Evolutionary conservation across 768 basidiomycete species (phyloP).

Genomic region (Russula dissimulans): DNA sequence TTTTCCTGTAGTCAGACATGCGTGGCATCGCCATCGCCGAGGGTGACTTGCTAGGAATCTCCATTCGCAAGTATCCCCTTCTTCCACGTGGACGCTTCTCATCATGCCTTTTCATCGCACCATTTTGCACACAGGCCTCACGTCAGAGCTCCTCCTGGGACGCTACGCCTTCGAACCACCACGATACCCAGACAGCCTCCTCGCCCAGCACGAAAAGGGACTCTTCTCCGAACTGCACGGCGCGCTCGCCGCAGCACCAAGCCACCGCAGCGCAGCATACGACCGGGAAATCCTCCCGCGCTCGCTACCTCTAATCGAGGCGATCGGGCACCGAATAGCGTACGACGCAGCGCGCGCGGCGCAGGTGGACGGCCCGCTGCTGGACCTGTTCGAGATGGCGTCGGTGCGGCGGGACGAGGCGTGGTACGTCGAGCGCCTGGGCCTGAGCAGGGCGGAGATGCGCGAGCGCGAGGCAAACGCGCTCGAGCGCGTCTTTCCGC

Average conservation of each 20-base stretch:
- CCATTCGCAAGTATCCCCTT: slow-evolving; percentile 34
- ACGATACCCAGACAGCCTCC: slow-evolving; percentile 36
- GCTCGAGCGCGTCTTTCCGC: slow-evolving; percentile 21
- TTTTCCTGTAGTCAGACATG: slow-evolving; percentile 17
- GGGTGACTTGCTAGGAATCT: slow-evolving; percentile 43
- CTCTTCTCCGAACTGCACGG: slow-evolving; percentile 23
- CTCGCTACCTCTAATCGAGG: slow-evolving; percentile 43
- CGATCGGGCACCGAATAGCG: slow-evolving; percentile 56
- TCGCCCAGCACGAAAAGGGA: slow-evolving; percentile 40
- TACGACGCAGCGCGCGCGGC: slow-evolving; percentile 43
- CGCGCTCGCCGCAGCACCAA: slow-evolving; percentile 4
- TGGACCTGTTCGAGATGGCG: slow-evolving; percentile 48
- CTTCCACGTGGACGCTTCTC: slow-evolving; percentile 9
- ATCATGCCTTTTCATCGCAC: neutral
- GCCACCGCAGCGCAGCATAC: slow-evolving; percentile 43
- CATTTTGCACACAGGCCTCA: slow-evolving; percentile 34
- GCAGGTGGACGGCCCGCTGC: slow-evolving; percentile 37
- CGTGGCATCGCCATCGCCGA: slow-evolving; percentile 32
- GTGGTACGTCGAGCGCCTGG: slow-evolving; percentile 49
- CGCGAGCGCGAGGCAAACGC: slow-evolving; percentile 23
- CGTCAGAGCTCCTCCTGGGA: slow-evolving; percentile 47
- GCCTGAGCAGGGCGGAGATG: slow-evolving; percentile 40
- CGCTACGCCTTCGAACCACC: slow-evolving; percentile 44
- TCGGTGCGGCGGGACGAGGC: slow-evolving; percentile 46
- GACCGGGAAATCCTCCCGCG: slow-evolving; percentile 48